Evolutionary conservation across 2,329 filamentous ascomycete species (phyloP).

Genomic region (Aspergillus novofumigatus): DNA sequence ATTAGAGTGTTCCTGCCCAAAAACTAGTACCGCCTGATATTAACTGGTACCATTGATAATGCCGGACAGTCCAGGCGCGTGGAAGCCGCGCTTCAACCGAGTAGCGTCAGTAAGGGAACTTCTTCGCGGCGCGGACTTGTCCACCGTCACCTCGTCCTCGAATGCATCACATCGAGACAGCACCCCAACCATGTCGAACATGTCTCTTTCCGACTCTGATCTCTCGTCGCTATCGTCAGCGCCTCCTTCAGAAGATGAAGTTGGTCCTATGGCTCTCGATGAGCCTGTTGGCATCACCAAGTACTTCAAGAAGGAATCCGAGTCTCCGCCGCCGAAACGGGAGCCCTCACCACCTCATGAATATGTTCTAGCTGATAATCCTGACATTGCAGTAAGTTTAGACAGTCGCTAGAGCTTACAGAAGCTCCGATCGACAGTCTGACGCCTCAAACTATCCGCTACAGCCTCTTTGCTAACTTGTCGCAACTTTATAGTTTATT

Average conservation of each 20-base stretch:
- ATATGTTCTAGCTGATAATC: constrained; percentile 83
- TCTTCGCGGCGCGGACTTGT: constrained; percentile 20
- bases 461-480: constrained; percentile 32
- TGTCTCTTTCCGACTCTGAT: constrained; percentile 53
- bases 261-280: constrained; percentile 36
- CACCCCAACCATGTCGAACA: constrained; percentile 26
- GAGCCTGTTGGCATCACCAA: constrained; percentile 42
- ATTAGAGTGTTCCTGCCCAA: constrained; percentile 9
- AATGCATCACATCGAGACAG: constrained; percentile 28
- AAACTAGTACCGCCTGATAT: constrained; percentile 20
- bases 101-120: constrained; percentile 24
- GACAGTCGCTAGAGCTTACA: constrained; percentile 33
- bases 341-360: constrained; percentile 86
- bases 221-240: constrained; percentile 57
- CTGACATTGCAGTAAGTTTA: constrained; percentile 80
- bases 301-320: constrained; percentile 45
- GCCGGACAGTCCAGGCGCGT: constrained; percentile 26
- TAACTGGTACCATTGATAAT: constrained; percentile 18
- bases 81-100: constrained; percentile 29
- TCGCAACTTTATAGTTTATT: constrained; percentile 66
- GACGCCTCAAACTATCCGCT: constrained; percentile 28
- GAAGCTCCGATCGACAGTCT: constrained; percentile 8
- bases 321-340: constrained; percentile 69
- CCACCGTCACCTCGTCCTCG: constrained; percentile 19
- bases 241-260: constrained; percentile 57